Evolutionary conservation across 768 basidiomycete genomes (phyloP).

Genomic region (Peribolospora baueri): DNA sequence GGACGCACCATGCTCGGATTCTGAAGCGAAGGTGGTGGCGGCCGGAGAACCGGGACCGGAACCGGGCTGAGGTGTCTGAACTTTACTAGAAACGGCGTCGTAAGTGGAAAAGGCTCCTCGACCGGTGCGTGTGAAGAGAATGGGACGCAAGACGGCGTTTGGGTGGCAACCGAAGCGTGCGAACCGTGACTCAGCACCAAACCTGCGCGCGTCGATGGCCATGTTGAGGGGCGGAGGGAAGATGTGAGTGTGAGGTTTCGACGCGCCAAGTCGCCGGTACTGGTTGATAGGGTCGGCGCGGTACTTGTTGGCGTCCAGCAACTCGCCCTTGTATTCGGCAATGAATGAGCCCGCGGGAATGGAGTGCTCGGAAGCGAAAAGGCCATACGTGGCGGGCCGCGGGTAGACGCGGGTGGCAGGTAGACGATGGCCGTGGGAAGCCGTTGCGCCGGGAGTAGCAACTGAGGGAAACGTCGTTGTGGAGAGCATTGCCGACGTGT

Average conservation of each 20-base stretch:
- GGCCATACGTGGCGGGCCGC: slow-evolving; percentile 23
- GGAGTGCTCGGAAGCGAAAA: slow-evolving; percentile 34
- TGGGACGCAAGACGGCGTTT: slow-evolving; percentile 38
- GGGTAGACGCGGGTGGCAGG: slow-evolving; percentile 9
- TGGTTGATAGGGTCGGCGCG: slow-evolving; percentile 58
- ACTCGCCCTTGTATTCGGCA: slow-evolving; percentile 36
- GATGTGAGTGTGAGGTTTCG: slow-evolving; percentile 59
- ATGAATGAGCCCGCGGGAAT: slow-evolving; percentile 35
- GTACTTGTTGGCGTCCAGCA: slow-evolving; percentile 44
- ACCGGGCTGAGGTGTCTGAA: no score
- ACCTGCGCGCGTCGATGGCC: slow-evolving; percentile 52
- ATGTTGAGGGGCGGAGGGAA: slow-evolving; percentile 52
- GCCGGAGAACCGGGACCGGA: no score
- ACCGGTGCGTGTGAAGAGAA: slow-evolving; percentile 20
- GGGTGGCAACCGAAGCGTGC: slow-evolving; percentile 40
- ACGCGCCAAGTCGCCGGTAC: slow-evolving; percentile 47
- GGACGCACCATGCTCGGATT: no score
- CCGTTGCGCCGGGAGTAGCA: no score
- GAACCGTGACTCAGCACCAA: slow-evolving; percentile 39
- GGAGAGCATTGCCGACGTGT: no score
- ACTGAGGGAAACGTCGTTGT: no score
- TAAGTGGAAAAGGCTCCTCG: no score
- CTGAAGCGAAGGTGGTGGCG: no score
- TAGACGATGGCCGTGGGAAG: no score
- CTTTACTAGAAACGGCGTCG: no score